A percentile compares a stretch with the other conserved stretches of the same genome.
phyloP scores from a whole-genome alignment of 164 flowering plant genomes.

The Liriodendron chinense region DNA sequence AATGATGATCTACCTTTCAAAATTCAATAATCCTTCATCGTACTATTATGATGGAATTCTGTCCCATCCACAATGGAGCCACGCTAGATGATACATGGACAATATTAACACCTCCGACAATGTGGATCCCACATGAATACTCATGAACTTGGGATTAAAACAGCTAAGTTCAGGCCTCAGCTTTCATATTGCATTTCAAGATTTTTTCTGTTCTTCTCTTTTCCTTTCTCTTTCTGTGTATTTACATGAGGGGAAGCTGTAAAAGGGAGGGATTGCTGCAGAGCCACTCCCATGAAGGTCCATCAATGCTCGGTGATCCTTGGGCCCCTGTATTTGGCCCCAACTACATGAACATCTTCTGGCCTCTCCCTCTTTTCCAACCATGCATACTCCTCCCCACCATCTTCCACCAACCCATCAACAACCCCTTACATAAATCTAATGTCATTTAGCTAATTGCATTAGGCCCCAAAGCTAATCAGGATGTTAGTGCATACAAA shows the following conservation, averaged over 20 bases:
- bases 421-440: conserved; percentile 13
- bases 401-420: conserved; percentile 6
- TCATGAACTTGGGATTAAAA: too few relatives aligned
- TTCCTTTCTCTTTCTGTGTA: conserved; percentile 2
- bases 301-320: conserved; percentile 20
- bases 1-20: too few relatives aligned
- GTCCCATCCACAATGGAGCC: too few relatives aligned
- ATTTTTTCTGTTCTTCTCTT: neutral
- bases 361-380: conserved; percentile 29
- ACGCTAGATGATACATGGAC: too few relatives aligned
- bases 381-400: conserved; percentile 28
- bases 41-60: too few relatives aligned
- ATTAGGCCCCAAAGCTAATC: too few relatives aligned
- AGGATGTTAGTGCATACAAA: too few relatives aligned
- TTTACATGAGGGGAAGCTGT: neutral
- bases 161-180: neutral
- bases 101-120: too few relatives aligned
- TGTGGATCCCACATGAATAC: too few relatives aligned
- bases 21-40: too few relatives aligned
- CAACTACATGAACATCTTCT: conserved; percentile 20
- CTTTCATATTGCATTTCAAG: neutral
- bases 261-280: neutral
- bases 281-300: neutral
- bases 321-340: conserved; percentile 32
- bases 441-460: neutral